Conservation (phyloP, 2,329 filamentous ascomycete species). For the Aspergillus pseudoglaucus region DNA sequence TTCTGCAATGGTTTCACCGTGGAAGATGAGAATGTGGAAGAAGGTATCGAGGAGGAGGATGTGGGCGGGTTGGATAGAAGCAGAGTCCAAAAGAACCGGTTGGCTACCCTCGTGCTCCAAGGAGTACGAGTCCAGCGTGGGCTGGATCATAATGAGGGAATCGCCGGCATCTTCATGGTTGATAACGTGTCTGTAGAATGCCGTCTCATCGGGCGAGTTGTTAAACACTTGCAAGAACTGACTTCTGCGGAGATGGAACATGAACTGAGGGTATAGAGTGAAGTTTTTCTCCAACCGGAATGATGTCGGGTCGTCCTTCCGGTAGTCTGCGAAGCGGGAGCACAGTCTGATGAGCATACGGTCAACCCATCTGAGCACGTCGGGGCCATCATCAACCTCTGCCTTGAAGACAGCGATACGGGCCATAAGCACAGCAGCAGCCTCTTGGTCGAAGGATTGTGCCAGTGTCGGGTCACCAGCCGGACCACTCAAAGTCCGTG, state of each 20-base stretch:
- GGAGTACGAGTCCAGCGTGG: constrained; percentile 92
- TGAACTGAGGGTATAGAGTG: constrained; percentile 96
- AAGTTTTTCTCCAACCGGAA: constrained; percentile 99
- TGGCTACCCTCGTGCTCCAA: constrained; percentile 91
- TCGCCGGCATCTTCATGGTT: constrained; percentile 97
- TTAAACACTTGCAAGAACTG: constrained; percentile 99
- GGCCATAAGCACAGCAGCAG: constrained; percentile 96
- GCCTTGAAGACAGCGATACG: constrained; percentile 98
- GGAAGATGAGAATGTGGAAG: constrained; percentile 99
- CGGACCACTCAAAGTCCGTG: constrained; percentile 83
- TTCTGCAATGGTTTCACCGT: constrained; percentile 94
- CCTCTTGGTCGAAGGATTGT: constrained; percentile 97
- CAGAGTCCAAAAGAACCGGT: constrained; percentile 91
- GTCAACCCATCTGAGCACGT: constrained; percentile 96
- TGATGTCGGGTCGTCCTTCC: constrained; percentile 95
- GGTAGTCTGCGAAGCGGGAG: constrained; percentile 93
- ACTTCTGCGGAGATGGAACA: constrained; percentile 96
- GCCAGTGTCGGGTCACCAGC: constrained; percentile 91
- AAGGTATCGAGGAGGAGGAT: constrained; percentile 95
- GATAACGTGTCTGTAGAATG: constrained; percentile 95
- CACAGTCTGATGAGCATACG: constrained; percentile 96
- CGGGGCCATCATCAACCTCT: constrained; percentile 96
- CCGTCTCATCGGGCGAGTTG: constrained; percentile 97
- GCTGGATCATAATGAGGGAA: constrained; percentile 97
- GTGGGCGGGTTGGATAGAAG: constrained; percentile 89